Base-by-base conservation (phyloP, 2,329 filamentous ascomycete genomes). In the Capronia epimyces region DNA sequence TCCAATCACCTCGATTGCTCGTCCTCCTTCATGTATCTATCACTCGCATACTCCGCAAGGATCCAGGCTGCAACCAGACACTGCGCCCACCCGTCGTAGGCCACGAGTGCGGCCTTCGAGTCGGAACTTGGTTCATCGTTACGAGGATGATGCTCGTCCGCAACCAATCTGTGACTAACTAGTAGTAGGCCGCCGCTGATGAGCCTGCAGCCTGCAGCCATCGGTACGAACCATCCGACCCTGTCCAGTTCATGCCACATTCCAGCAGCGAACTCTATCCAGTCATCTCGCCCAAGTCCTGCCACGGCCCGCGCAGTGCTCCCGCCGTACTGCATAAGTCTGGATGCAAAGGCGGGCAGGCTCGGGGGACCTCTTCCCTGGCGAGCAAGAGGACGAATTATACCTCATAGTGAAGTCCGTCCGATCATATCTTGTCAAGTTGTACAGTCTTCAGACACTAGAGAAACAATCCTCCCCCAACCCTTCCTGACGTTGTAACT, bases 221-320 rank as follows among this genome's bases (percentile, higher is more conserved):
- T 44, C 53, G 53, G 53, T 50, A 50, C 53, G 53, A 50, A 46
- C 50, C 53, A 50, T 44, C 50, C 42, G 53, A 22, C 21, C n/a
- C 18, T 45, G 37, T 20, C 42, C 24, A 44, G 41, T 43, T 46
- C 27, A 12, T 16, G 29, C 36, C 16, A 13, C 36, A 39, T 39
- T 36, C 32, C 32, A n/a, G 20, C 22, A 39, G 34, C 22, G 9
- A 3, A 6, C 7, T 3, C n/a, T 32, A 9, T 6, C 7, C 29
- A n/a, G 29, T 32, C 29, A 32, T n/a, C 29, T 32, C 29, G n/a
- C 29, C 39, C 39, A 44, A 27, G 16, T 31, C 21, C 27, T 43
- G 24, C 29, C 27, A 37, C 29, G 40, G 41, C 25, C 15, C 46
- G 39, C 37, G 27, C 22, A 34, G 29, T 31, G 36, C 24, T 22